Percentiles rank a stretch among this genome's conserved stretches.
phyloP scores from a whole-genome alignment of 225 moss, liverwort and hornwort genomes.

The Straminergon stramineum region DNA sequence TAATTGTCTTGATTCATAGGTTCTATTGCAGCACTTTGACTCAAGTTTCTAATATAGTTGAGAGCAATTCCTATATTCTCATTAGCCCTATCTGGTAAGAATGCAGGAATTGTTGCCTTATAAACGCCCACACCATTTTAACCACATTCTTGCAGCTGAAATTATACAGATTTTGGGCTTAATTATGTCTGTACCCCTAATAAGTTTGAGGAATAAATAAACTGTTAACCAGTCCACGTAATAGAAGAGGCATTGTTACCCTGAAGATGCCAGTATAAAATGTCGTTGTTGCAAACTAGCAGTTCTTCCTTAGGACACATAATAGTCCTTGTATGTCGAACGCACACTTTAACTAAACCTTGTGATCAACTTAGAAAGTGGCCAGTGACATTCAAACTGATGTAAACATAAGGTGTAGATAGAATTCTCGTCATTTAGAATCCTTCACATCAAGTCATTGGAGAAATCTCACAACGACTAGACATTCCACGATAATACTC shows the following conservation, averaged over 20 bases:
- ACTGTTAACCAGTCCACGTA: background rate
- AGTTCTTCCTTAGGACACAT: background rate
- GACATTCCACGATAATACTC: background rate
- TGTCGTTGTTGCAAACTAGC: background rate
- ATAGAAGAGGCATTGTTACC: background rate
- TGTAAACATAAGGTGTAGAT: background rate
- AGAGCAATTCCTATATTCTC: background rate
- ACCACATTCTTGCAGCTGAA: background rate
- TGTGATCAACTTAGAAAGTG: background rate
- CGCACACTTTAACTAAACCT: background rate
- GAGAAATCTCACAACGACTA: background rate
- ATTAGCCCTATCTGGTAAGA: background rate
- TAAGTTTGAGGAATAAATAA: background rate
- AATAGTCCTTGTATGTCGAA: background rate
- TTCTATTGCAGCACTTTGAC: background rate
- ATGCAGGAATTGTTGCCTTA: background rate
- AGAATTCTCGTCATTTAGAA: background rate
- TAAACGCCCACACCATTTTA: background rate
- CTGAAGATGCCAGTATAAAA: background rate
- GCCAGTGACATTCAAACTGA: background rate
- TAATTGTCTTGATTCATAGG: background rate
- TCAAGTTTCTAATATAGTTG: background rate
- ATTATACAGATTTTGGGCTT: background rate
- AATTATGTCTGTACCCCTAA: background rate
- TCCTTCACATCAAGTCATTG: background rate